A percentile compares a stretch with the other conserved stretches of the same genome.
These are phyloP conservation scores for Hippophae gyantsensis DNA, from an alignment of 306 rosid genomes.

Conservation along the genomic window DNA sequence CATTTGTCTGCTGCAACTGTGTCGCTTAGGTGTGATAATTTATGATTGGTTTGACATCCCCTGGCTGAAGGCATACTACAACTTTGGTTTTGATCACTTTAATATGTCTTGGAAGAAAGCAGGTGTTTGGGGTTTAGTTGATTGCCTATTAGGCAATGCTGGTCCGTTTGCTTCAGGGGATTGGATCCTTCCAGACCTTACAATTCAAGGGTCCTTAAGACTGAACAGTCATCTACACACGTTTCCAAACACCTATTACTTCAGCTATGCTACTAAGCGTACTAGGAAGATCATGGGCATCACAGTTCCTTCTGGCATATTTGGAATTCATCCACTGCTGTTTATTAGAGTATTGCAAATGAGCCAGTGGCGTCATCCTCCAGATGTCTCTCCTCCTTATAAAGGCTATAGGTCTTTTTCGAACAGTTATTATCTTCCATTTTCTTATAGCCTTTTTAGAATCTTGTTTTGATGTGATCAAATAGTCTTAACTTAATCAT, in stretches of 20 bases:
- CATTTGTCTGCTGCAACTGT: constrained; percentile 63
- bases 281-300: constrained; percentile 65
- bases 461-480: neutral
- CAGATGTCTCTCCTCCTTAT: constrained; percentile 73
- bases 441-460: neutral
- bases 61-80: constrained; percentile 79
- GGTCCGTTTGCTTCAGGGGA: constrained; percentile 91
- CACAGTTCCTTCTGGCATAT: constrained; percentile 73
- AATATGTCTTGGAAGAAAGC: constrained; percentile 73
- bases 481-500: neutral
- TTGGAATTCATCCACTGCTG: constrained; percentile 74
- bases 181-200: constrained; percentile 97
- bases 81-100: constrained; percentile 89
- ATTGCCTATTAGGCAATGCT: constrained; percentile 63
- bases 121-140: constrained; percentile 72
- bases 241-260: constrained; percentile 82
- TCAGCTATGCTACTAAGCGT: constrained; percentile 88
- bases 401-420: constrained; percentile 76
- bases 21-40: constrained; percentile 76
- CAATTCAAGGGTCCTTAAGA: constrained; percentile 78
- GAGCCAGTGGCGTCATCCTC: constrained; percentile 89
- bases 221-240: constrained; percentile 49
- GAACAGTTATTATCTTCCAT: constrained; percentile 1
- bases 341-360: constrained; percentile 82
- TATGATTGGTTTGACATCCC: constrained; percentile 89